Conservation (phyloP, 495 filamentous ascomycete species). For the Neurospora tetrasperma region DNA sequence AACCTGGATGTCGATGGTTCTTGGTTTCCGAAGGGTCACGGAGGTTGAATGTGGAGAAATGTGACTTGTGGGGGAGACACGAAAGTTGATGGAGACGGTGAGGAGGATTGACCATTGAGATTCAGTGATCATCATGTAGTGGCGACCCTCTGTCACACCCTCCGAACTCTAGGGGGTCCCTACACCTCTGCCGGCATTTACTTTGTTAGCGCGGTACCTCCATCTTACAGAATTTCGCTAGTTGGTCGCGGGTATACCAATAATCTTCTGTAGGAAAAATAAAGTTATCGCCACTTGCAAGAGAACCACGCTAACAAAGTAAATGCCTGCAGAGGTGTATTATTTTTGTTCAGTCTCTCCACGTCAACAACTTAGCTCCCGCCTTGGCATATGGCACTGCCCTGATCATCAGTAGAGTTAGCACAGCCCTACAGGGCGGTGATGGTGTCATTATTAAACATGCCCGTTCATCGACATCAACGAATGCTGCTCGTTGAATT, state of each 20-base stretch:
- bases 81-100: not conserved
- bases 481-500: not conserved
- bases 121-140: not conserved
- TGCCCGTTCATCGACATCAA: not conserved
- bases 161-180: not conserved
- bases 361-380: not conserved
- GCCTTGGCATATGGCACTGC: not conserved
- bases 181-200: too few species aligned
- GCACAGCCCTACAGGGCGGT: not conserved
- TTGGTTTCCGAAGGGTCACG: conserved; percentile 16
- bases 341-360: not conserved
- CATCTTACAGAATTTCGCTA: too few species aligned
- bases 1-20: not conserved
- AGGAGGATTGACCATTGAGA: not conserved
- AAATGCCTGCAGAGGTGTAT: too few species aligned
- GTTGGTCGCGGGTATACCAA: too few species aligned
- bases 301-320: too few species aligned
- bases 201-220: too few species aligned
- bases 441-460: not conserved
- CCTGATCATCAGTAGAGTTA: not conserved
- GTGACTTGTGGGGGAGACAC: conserved; percentile 28
- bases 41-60: conserved; percentile 9
- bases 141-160: not conserved
- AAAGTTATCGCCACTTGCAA: too few species aligned
- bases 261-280: too few species aligned